These are phyloP conservation scores for Fusarium illudens DNA, from an alignment of 2,329 filamentous ascomycete species.

Conservation along the genomic window DNA sequence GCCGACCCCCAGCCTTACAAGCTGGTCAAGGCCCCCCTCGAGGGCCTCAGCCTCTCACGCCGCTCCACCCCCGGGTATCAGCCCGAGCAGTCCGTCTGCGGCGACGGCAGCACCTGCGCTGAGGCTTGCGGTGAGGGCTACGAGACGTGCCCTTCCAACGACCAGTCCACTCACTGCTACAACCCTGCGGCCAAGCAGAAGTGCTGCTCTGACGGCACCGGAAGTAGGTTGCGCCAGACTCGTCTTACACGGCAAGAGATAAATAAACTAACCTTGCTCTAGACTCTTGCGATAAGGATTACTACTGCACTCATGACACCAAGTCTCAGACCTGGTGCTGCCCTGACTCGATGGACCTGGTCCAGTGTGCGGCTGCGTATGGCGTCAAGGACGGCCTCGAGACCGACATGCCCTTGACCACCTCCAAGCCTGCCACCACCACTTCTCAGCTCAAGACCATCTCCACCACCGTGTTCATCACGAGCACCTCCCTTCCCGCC, in stretches of 20 bases:
- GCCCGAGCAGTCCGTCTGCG: constrained; percentile 59
- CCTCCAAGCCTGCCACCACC: constrained; percentile 34
- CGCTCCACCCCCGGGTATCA: constrained; percentile 59
- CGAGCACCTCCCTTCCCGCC: constrained; percentile 33
- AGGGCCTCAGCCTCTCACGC: constrained; percentile 53
- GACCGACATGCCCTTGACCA: constrained; percentile 45
- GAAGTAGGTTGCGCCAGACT: constrained; percentile 57
- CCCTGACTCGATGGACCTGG: constrained; percentile 62
- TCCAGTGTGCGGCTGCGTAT: constrained; percentile 63
- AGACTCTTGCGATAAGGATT: constrained; percentile 69
- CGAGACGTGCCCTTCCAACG: constrained; percentile 58
- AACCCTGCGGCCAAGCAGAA: constrained; percentile 59
- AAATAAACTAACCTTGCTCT: constrained; percentile 18
- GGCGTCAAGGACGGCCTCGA: constrained; percentile 58
- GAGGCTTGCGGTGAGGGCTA: constrained; percentile 63
- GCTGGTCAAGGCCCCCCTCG: constrained; percentile 49
- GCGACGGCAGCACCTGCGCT: constrained; percentile 60
- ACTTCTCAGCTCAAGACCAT: constrained; percentile 37
- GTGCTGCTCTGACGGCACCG: constrained; percentile 65
- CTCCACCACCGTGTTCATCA: constrained; percentile 40
- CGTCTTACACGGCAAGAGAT: not conserved
- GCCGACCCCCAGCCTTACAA: constrained; percentile 48
- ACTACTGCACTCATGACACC: constrained; percentile 68
- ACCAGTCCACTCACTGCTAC: constrained; percentile 65
- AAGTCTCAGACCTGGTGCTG: constrained; percentile 66